A percentile compares a stretch with the other conserved stretches of the same genome.
Evolutionary conservation across 2,329 filamentous ascomycete genomes (phyloP).

Genomic region (Cladosporium sp.): DNA sequence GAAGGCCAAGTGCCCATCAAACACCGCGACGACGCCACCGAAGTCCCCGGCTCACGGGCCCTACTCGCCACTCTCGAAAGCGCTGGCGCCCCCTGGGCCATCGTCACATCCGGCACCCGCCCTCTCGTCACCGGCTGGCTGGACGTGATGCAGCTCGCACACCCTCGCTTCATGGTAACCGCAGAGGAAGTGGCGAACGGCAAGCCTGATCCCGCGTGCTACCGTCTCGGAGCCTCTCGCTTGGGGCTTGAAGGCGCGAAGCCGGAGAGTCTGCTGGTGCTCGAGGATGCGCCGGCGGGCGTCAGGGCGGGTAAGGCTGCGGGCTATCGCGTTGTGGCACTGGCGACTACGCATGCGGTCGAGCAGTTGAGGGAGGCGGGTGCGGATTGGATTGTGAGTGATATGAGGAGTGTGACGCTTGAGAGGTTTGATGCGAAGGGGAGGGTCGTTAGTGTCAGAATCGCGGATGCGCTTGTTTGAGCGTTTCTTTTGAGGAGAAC

Average conservation of each 20-base stretch:
- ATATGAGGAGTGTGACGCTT: conserved; percentile 73
- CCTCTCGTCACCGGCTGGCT: conserved; percentile 54
- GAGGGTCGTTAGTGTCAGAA: conserved; percentile 67
- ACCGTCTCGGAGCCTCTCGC: conserved; percentile 46
- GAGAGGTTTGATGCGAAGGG: conserved; percentile 55
- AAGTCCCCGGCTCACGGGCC: conserved; percentile 73
- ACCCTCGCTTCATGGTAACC: conserved; percentile 50
- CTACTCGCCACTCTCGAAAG: conserved; percentile 69
- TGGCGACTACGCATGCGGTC: conserved; percentile 79
- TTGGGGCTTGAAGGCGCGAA: conserved; percentile 41
- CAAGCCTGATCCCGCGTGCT: conserved; percentile 55
- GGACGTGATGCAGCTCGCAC: conserved; percentile 51
- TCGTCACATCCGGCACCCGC: conserved; percentile 61
- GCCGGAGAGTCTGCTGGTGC: conserved; percentile 63
- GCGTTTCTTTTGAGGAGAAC: background rate
- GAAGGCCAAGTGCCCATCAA: conserved; percentile 77
- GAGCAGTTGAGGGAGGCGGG: conserved; percentile 71
- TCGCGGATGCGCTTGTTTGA: conserved; percentile 60
- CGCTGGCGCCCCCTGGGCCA: conserved; percentile 73
- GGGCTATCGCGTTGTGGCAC: conserved; percentile 80
- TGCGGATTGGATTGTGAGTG: conserved; percentile 85
- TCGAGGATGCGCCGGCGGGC: conserved; percentile 88
- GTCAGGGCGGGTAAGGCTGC: conserved; percentile 82
- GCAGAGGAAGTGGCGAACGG: conserved; percentile 53
- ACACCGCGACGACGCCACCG: conserved; percentile 75